Percentiles rank a stretch among this genome's conserved stretches.
phyloP scores from a whole-genome alignment of 768 basidiomycete species.

The Neoboletus subvelutipes region DNA sequence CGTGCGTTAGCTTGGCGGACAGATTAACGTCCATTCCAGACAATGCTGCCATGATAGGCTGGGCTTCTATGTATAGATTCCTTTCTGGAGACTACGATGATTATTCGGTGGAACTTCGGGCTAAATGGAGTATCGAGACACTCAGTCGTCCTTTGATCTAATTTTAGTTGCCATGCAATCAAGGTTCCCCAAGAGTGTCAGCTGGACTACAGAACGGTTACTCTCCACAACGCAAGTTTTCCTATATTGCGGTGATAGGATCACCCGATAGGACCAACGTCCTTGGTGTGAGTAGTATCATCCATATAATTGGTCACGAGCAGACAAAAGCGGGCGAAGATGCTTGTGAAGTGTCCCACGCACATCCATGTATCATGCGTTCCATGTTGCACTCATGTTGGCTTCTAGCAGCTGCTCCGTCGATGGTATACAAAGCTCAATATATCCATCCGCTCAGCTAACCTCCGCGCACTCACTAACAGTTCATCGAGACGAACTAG shows the following conservation, averaged over 20 bases:
- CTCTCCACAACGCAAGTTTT: neutral
- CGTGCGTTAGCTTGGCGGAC: neutral
- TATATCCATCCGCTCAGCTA: neutral
- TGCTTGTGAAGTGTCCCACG: neutral
- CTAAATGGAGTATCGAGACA: slow-evolving; percentile 78
- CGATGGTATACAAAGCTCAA: neutral
- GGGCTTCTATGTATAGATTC: slow-evolving; percentile 86
- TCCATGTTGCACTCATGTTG: neutral
- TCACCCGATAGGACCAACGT: neutral
- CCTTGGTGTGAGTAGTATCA: neutral
- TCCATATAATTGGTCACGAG: too few relatives aligned
- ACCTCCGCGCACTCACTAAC: too few relatives aligned
- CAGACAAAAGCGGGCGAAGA: too few relatives aligned
- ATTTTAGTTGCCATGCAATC: neutral
- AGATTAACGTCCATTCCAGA: slow-evolving; percentile 45
- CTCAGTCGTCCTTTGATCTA: neutral
- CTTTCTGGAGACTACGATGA: slow-evolving; percentile 57
- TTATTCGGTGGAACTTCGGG: slow-evolving; percentile 56
- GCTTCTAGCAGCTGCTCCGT: neutral
- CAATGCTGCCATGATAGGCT: slow-evolving; percentile 96
- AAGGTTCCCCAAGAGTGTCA: neutral
- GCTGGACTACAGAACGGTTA: neutral
- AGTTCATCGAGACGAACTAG: neutral
- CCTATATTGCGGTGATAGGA: neutral
- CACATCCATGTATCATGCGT: neutral